A percentile compares a stretch with the other conserved stretches of the same genome.
These are phyloP conservation scores for Lyophyllum decastes DNA, from an alignment of 768 basidiomycete species.

Conservation along the genomic window DNA sequence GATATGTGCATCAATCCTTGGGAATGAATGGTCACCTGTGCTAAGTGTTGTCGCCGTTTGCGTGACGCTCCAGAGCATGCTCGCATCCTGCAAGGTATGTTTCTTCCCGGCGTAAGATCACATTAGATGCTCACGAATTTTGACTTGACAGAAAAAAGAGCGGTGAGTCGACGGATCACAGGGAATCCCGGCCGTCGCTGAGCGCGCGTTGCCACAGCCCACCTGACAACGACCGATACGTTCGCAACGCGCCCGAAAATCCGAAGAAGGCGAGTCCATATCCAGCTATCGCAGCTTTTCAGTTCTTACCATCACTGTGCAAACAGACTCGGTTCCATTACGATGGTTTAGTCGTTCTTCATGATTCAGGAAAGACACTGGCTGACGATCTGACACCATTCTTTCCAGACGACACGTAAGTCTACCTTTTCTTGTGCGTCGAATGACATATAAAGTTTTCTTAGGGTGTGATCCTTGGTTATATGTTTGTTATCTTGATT, in stretches of 20 bases:
- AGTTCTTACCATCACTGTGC: background rate
- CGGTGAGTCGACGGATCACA: slow-evolving; percentile 43
- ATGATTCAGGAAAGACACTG: background rate
- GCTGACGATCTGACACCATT: slow-evolving; percentile 16
- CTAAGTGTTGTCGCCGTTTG: slow-evolving; percentile 80
- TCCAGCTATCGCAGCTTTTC: slow-evolving; percentile 2
- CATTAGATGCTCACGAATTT: background rate
- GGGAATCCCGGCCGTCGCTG: background rate
- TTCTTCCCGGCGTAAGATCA: background rate
- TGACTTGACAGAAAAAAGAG: slow-evolving; percentile 44
- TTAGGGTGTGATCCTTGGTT: slow-evolving; percentile 10
- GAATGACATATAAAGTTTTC: background rate
- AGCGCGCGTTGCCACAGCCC: slow-evolving; percentile 49
- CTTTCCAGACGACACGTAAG: slow-evolving; percentile 61
- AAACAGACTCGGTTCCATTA: slow-evolving; percentile 77
- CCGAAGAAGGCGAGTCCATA: slow-evolving; percentile 73
- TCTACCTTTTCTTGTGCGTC: slow-evolving; percentile 15
- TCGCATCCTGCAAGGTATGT: slow-evolving; percentile 85
- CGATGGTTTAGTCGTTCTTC: slow-evolving; percentile 55
- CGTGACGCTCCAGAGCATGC: slow-evolving; percentile 88
- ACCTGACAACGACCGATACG: slow-evolving; percentile 82
- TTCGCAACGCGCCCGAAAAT: slow-evolving; percentile 75
- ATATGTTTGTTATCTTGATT: slow-evolving; percentile 2
- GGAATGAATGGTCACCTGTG: slow-evolving; percentile 90
- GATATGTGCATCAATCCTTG: slow-evolving; percentile 91